These are phyloP conservation scores for Arabidopsis suecica DNA, from an alignment of 345 rosid species.

Conservation along the genomic window DNA sequence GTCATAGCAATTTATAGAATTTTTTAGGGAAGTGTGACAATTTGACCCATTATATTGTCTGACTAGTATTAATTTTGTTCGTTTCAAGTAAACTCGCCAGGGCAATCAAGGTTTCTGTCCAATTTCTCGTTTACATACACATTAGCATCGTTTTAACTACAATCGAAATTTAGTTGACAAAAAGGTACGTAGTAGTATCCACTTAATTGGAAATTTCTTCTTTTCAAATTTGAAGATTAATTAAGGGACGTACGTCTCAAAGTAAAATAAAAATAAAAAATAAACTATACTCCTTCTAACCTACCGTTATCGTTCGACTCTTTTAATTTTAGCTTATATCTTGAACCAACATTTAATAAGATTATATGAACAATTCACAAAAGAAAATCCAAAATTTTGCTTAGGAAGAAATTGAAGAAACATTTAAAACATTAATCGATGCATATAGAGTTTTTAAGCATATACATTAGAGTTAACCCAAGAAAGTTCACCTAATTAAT, in stretches of 20 bases:
- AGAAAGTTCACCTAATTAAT: constrained; percentile 29
- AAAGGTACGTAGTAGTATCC: background rate
- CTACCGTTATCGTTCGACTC: background rate
- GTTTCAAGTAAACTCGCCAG: constrained; percentile 11
- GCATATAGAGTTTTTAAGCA: constrained; percentile 25
- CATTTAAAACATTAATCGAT: constrained; percentile 13
- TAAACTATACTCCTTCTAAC: background rate
- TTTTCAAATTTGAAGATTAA: background rate
- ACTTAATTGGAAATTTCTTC: constrained; percentile 5
- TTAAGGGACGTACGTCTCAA: constrained; percentile 2
- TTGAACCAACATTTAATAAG: constrained; percentile 1
- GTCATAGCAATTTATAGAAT: constrained; percentile 43
- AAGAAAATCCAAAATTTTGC: constrained; percentile 2
- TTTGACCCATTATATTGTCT: constrained; percentile 36
- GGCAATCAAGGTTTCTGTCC: constrained; percentile 30
- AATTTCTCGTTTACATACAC: constrained; percentile 14
- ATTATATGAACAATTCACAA: constrained; percentile 6
- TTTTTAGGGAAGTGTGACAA: constrained; percentile 39
- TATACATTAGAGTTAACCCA: constrained; percentile 27
- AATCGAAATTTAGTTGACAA: background rate
- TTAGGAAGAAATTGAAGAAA: constrained; percentile 3
- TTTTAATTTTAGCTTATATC: background rate
- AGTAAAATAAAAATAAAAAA: background rate
- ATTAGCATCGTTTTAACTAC: constrained; percentile 4
- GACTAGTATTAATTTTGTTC: background rate